Evolutionary conservation across 2,329 filamentous ascomycete genomes (phyloP), one percentile per base, ranked within the genome.

Genomic region (Ceratocystis albifundus): DNA sequence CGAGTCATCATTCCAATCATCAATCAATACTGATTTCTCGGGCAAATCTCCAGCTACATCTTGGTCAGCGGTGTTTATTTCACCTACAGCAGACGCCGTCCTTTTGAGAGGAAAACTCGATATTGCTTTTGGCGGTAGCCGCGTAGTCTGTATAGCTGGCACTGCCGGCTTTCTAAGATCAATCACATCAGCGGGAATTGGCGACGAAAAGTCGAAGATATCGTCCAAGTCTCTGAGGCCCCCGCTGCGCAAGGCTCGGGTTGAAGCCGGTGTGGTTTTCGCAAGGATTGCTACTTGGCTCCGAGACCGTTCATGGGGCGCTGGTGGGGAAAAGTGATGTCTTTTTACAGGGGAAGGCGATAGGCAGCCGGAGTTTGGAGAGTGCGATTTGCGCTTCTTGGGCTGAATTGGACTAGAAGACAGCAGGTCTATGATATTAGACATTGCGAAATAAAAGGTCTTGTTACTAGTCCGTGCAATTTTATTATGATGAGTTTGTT

Each of bases 1-100:
- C n/a, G 61, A 63, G 25, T 63, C 61, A 8, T 63, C 61, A 17
- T 63, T 48, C 61, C 61, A 63, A 32, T 48, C 61, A 22, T 63
- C 61, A 25, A 63, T 46, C 41, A 63, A 8, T n/a, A 32, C 20
- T 7, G 61, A n/a, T 25, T 50, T 41, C n/a, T 63, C 61, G 20
- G 61, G 7, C 8, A 28, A 25, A 17, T 36, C 36, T 6, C 20
- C 44, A 44, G 32, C 22, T 17, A 32, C 44, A 45, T 62, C 48
- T 36, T 7, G 12, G 15, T 59, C 17, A 30, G 15, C 6, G 55
- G 12, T 59, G 55, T 59, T 8, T 8, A 15, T 36, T 17, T 8
- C 55, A 4, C 25, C 55, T 32, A n/a, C 55, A 59, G 15, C 30
- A 59, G 55, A 17, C 55, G 30, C 28, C 7, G 28, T 20, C 22